Evolutionary conservation across 2,329 filamentous ascomycete genomes (phyloP).

Genomic region (Davidsoniella neocaledoniae): DNA sequence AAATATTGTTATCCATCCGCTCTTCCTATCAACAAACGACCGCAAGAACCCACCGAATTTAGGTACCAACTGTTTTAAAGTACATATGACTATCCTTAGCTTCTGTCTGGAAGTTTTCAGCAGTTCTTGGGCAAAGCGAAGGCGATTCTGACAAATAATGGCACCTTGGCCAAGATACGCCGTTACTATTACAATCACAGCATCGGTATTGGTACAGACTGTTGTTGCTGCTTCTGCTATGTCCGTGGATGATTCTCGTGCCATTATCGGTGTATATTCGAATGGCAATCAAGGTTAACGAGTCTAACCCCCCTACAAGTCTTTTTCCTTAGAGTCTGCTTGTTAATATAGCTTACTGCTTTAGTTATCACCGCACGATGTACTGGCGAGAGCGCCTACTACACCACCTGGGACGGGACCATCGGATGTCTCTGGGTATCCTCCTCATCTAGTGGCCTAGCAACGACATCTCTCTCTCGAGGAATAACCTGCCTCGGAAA

Average conservation of each 20-base stretch:
- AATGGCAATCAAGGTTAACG: not conserved
- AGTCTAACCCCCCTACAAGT: not conserved
- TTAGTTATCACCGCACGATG: constrained; percentile 7
- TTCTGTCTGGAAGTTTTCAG: too few species aligned
- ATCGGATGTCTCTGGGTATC: constrained; percentile 7
- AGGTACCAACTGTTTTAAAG: too few species aligned
- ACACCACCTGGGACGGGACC: constrained; percentile 10
- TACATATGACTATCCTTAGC: too few species aligned
- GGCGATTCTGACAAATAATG: too few species aligned
- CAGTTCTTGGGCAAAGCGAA: too few species aligned
- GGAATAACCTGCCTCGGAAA: constrained; percentile 1
- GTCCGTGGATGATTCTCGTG: not conserved
- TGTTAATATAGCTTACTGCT: not conserved
- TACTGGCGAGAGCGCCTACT: constrained; percentile 3
- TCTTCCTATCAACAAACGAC: too few species aligned
- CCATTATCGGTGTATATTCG: constrained; percentile 3
- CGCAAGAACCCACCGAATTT: too few species aligned
- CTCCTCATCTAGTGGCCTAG: not conserved
- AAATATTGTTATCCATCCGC: too few species aligned
- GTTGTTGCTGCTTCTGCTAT: too few species aligned
- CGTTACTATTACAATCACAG: too few species aligned
- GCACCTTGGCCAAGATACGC: too few species aligned
- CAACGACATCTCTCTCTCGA: constrained; percentile 4
- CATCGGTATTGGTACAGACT: too few species aligned
- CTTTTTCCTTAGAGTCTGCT: not conserved